phyloP scores from a whole-genome alignment of 495 filamentous ascomycete species.

The Beverwykella pulmonaria region DNA sequence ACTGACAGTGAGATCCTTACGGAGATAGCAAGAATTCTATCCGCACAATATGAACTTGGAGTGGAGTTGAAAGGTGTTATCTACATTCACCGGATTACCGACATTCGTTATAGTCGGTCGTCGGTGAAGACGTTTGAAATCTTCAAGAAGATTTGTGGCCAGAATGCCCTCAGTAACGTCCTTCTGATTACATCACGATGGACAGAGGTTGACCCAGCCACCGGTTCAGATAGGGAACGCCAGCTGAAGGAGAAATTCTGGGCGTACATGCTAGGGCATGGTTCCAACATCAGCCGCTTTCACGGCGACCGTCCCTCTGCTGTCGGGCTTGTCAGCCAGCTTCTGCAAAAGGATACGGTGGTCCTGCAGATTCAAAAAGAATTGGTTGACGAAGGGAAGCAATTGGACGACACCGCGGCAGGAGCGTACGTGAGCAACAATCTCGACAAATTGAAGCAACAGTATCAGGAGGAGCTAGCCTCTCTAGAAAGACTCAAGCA shows the following conservation, averaged over 20 bases:
- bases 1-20: constrained; percentile 44
- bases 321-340: constrained; percentile 37
- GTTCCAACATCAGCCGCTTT: constrained; percentile 38
- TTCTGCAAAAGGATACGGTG: constrained; percentile 37
- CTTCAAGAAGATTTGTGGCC: constrained; percentile 46
- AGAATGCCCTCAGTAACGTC: constrained; percentile 41
- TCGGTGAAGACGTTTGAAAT: constrained; percentile 40
- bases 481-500: constrained; percentile 32
- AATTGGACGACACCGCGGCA: constrained; percentile 39
- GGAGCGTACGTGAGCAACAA: constrained; percentile 36
- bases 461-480: constrained; percentile 30
- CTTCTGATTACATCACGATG: constrained; percentile 50
- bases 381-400: constrained; percentile 38
- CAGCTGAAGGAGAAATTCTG: constrained; percentile 46
- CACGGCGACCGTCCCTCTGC: constrained; percentile 39
- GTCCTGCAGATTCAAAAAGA: constrained; percentile 42
- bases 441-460: constrained; percentile 15
- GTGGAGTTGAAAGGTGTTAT: constrained; percentile 46
- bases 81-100: constrained; percentile 50
- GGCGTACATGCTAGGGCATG: constrained; percentile 41
- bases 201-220: constrained; percentile 31
- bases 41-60: constrained; percentile 39
- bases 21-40: constrained; percentile 46
- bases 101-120: constrained; percentile 42
- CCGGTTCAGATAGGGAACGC: constrained; percentile 32